Evolutionary conservation across 1,284 basidiomycete genomes (phyloP).

Genomic region (Ustilago shanxiensis): DNA sequence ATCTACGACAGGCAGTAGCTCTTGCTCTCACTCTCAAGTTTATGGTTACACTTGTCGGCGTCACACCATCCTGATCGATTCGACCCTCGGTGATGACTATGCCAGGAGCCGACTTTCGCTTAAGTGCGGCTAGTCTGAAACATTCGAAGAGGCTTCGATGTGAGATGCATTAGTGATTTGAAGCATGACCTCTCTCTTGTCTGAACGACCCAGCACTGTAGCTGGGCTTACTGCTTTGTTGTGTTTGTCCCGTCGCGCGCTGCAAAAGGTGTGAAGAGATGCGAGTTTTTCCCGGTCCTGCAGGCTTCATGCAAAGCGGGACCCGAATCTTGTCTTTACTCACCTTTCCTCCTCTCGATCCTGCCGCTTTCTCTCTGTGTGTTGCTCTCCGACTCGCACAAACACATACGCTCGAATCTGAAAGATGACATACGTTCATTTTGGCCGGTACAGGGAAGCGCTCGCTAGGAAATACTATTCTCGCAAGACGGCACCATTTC

Average conservation of each 20-base stretch:
- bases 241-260: too few relatives aligned
- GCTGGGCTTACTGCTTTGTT: too few relatives aligned
- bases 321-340: slow-evolving; percentile 19
- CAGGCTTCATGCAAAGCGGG: slow-evolving; percentile 33
- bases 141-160: too few relatives aligned
- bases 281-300: slow-evolving; percentile 40
- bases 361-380: slow-evolving; percentile 1
- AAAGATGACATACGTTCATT: background rate
- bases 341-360: background rate
- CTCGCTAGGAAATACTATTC: slow-evolving; percentile 16
- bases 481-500: background rate
- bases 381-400: background rate
- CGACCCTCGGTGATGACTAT: too few relatives aligned
- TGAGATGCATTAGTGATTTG: too few relatives aligned
- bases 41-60: too few relatives aligned
- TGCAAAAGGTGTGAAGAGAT: slow-evolving; percentile 3
- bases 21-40: too few relatives aligned
- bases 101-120: too few relatives aligned
- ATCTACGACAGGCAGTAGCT: too few relatives aligned
- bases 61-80: too few relatives aligned
- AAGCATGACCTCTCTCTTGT: too few relatives aligned
- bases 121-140: background rate
- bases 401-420: background rate
- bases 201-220: background rate
- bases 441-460: background rate